Evolutionary conservation across 305 asterid species (phyloP).

Genomic region (Solanum hybrid): DNA sequence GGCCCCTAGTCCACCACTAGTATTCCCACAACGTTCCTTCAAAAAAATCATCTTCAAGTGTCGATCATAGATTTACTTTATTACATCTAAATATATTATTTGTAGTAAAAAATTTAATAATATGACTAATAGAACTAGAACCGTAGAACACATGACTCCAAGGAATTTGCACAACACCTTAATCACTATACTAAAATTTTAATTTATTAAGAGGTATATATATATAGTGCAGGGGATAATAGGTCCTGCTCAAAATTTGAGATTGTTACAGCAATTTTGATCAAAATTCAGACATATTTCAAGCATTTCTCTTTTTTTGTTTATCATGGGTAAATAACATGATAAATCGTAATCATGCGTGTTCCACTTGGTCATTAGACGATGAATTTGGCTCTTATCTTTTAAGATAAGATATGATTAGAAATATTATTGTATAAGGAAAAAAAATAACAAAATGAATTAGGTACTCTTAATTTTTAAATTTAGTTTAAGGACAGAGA

Average conservation of each 20-base stretch:
- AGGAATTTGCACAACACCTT: no score
- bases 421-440: not conserved
- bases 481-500: not conserved
- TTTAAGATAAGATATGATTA: not conserved
- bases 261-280: no score
- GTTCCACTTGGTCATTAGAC: not conserved
- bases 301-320: no score
- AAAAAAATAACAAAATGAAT: not conserved
- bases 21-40: not conserved
- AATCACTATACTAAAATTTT: no score
- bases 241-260: no score
- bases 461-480: not conserved
- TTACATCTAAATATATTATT: not conserved
- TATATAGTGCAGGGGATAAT: no score
- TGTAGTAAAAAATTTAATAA: no score
- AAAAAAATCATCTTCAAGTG: not conserved
- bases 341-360: not conserved
- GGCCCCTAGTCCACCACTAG: not conserved
- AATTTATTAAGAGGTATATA: no score
- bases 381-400: not conserved
- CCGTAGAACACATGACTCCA: no score
- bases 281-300: no score
- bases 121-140: no score
- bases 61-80: not conserved
- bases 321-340: not conserved